Evolutionary conservation across 495 filamentous ascomycete species (phyloP).

Genomic region (Letharia lupina): DNA sequence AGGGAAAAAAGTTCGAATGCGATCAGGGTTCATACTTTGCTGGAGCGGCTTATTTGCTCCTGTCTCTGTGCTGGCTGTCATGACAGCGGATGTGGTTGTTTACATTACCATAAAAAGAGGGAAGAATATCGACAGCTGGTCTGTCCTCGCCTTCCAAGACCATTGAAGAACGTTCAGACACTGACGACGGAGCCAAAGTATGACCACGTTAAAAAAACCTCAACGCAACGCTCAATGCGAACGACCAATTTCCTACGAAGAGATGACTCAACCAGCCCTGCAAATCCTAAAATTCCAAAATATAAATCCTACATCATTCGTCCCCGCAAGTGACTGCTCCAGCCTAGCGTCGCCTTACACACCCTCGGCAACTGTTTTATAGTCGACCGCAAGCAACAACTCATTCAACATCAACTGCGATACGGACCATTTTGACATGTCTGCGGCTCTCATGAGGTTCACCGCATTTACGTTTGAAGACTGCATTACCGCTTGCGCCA

Average conservation of each 20-base stretch:
- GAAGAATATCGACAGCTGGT: not conserved
- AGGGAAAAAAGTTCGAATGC: not conserved
- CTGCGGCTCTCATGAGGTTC: not conserved
- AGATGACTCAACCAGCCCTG: too few species aligned
- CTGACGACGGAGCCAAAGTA: not conserved
- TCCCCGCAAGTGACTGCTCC: not conserved
- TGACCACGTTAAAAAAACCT: not conserved
- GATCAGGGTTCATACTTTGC: not conserved
- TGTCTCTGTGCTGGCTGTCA: not conserved
- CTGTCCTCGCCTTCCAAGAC: not conserved
- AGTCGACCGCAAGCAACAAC: not conserved
- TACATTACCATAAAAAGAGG: not conserved
- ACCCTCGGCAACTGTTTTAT: not conserved
- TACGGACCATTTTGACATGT: not conserved
- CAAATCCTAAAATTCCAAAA: too few species aligned
- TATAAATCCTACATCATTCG: not conserved
- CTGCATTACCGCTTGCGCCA: not conserved
- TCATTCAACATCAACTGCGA: not conserved
- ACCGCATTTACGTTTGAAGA: not conserved
- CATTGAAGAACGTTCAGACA: not conserved
- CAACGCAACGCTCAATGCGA: not conserved
- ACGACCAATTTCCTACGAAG: too few species aligned
- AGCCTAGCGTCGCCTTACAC: not conserved
- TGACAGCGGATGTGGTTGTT: not conserved
- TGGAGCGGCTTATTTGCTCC: not conserved